Conservation (phyloP, 176 grass and related monocot species). For the Oryza meridionalis region DNA sequence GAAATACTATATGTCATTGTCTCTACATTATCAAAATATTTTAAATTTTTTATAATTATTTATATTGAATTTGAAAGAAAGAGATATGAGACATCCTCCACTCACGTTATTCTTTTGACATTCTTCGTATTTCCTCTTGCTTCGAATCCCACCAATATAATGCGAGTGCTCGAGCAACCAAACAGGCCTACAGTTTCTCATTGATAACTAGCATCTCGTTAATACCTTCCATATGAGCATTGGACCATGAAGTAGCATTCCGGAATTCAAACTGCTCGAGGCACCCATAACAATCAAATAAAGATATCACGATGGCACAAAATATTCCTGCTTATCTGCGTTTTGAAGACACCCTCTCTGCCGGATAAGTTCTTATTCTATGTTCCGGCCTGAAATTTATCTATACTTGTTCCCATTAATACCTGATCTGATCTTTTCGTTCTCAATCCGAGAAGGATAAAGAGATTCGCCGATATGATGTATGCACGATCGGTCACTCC, state of each 20-base stretch:
- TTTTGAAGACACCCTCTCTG: not conserved
- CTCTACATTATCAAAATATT: too few relatives aligned
- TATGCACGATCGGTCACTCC: not conserved
- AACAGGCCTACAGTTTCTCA: not conserved
- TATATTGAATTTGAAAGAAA: too few relatives aligned
- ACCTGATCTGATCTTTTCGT: not conserved
- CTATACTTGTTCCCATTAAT: too few relatives aligned
- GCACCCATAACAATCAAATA: not conserved
- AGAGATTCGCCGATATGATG: not conserved
- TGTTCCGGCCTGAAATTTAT: not conserved
- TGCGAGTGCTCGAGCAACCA: too few relatives aligned
- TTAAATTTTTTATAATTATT: not conserved
- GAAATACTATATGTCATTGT: too few relatives aligned
- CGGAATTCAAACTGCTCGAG: not conserved
- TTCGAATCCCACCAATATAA: not conserved
- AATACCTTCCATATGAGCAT: not conserved
- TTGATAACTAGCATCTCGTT: not conserved
- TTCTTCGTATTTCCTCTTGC: not conserved
- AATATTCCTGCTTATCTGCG: conserved; percentile 39
- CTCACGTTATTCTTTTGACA: not conserved
- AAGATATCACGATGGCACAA: not conserved
- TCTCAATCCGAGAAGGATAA: not conserved
- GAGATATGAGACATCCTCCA: too few relatives aligned
- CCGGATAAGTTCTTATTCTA: conserved; percentile 18
- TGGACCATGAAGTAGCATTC: not conserved